Percentiles rank a stretch among this genome's conserved stretches.
Evolutionary conservation across 2,329 filamentous ascomycete species (phyloP).

Genomic region (Aureobasidium melanogenum): DNA sequence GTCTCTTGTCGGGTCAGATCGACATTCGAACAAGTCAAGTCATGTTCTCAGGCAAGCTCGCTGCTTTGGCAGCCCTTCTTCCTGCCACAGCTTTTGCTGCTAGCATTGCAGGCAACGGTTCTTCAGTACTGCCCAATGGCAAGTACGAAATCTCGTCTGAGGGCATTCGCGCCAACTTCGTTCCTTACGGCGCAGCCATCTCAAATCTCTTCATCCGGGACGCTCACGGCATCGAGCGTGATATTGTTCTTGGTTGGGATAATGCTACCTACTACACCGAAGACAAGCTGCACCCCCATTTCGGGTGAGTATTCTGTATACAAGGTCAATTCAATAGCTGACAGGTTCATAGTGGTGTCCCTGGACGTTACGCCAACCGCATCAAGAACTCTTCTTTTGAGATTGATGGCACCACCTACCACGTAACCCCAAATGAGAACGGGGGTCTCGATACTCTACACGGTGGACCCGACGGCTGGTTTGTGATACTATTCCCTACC

Average conservation of each 20-base stretch:
- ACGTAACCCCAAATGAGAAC: slow-evolving; percentile 44
- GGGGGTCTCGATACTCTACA: slow-evolving; percentile 44
- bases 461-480: slow-evolving; percentile 40
- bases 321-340: not conserved
- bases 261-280: slow-evolving; percentile 62
- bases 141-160: slow-evolving; percentile 65
- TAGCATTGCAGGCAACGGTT: slow-evolving; percentile 18
- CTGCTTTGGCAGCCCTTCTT: slow-evolving; percentile 16
- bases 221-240: slow-evolving; percentile 57
- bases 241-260: slow-evolving; percentile 67
- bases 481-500: slow-evolving; percentile 42
- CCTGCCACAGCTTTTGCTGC: slow-evolving; percentile 15
- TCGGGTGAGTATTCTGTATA: slow-evolving; percentile 36
- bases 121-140: slow-evolving; percentile 28
- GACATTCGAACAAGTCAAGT: not conserved
- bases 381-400: slow-evolving; percentile 55
- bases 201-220: slow-evolving; percentile 64
- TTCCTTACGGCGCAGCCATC: slow-evolving; percentile 66
- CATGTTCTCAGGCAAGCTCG: slow-evolving; percentile 8
- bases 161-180: slow-evolving; percentile 59
- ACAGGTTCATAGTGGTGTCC: not conserved
- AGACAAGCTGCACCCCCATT: slow-evolving; percentile 59
- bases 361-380: slow-evolving; percentile 64
- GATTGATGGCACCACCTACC: slow-evolving; percentile 38
- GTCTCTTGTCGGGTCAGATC: not conserved